phyloP scores from a whole-genome alignment of 139 green algal genomes.

The Auxenochlorella pyrenoidosa region DNA sequence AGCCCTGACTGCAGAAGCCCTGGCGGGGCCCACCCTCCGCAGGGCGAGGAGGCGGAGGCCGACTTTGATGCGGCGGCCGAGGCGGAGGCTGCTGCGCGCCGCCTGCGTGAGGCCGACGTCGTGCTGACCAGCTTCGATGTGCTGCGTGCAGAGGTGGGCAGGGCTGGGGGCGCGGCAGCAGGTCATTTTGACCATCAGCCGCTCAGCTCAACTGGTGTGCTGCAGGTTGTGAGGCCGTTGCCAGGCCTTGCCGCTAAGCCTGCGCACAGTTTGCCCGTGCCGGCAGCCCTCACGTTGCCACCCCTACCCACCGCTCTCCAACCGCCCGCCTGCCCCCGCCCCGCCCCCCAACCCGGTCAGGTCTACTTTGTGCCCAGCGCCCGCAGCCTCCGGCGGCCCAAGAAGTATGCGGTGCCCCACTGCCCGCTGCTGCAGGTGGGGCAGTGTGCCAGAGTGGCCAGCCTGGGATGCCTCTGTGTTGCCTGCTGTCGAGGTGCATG shows the following conservation, averaged over 20 bases:
- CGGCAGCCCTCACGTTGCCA: too few relatives aligned
- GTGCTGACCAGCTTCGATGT: constrained; percentile 77
- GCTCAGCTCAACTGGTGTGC: too few relatives aligned
- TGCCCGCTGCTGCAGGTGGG: constrained; percentile 61
- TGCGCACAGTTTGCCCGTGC: not conserved
- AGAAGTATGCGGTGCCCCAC: constrained; percentile 67
- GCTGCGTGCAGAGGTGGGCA: constrained; percentile 42
- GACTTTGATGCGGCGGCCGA: constrained; percentile 54
- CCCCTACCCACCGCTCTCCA: too few relatives aligned
- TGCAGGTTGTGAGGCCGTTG: not conserved
- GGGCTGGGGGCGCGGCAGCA: too few relatives aligned
- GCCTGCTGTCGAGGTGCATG: too few relatives aligned
- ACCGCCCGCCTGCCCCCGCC: not conserved
- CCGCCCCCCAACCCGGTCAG: not conserved
- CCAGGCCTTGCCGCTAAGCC: not conserved
- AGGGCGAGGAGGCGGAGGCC: constrained; percentile 16
- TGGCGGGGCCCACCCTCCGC: not conserved
- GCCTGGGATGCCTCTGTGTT: too few relatives aligned
- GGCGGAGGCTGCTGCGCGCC: constrained; percentile 38
- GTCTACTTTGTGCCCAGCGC: constrained; percentile 27
- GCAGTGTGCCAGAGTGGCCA: too few relatives aligned
- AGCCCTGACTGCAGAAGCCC: not conserved
- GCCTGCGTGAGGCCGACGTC: constrained; percentile 61
- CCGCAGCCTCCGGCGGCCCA: constrained; percentile 56
- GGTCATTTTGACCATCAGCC: too few relatives aligned